phyloP scores from a whole-genome alignment of 768 basidiomycete genomes.

The Phylloporus arenicola region DNA sequence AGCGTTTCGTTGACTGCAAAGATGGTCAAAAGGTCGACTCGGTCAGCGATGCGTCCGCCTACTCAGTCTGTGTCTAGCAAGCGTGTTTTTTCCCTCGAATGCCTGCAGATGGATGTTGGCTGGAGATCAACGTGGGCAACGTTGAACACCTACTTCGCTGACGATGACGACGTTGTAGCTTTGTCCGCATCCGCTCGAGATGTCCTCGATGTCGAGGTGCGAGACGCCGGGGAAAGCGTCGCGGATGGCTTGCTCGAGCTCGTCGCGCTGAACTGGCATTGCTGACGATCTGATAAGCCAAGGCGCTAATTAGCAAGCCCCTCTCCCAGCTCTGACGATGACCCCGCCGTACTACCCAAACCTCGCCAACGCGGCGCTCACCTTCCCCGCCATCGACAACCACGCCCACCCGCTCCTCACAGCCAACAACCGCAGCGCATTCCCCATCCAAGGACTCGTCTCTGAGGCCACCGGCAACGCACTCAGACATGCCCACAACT shows the following conservation, averaged over 20 bases:
- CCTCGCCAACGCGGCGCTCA: conserved; percentile 15
- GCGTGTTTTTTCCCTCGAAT: conserved; percentile 76
- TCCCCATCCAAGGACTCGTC: conserved; percentile 60
- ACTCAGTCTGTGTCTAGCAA: conserved; percentile 73
- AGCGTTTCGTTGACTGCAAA: conserved; percentile 67
- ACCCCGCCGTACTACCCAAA: conserved; percentile 12
- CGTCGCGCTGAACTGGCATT: conserved; percentile 53
- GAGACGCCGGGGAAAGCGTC: conserved; percentile 55
- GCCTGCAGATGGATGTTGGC: conserved; percentile 35
- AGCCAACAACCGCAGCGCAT: conserved; percentile 34
- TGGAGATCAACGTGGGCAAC: background rate
- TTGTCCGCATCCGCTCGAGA: conserved; percentile 77
- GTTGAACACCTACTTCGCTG: conserved; percentile 50
- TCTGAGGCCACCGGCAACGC: conserved; percentile 59
- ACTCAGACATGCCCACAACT: conserved; percentile 48
- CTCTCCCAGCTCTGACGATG: conserved; percentile 2
- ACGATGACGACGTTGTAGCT: conserved; percentile 72
- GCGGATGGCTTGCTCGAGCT: conserved; percentile 60
- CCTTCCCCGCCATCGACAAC: conserved; percentile 66
- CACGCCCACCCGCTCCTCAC: conserved; percentile 71
- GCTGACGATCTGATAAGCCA: background rate
- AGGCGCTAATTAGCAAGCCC: background rate
- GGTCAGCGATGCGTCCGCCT: conserved; percentile 17
- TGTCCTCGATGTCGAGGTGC: conserved; percentile 71
- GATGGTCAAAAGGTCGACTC: conserved; percentile 2